Conservation (phyloP, 129 eudicot genomes). For the Saussurea involucrata region DNA sequence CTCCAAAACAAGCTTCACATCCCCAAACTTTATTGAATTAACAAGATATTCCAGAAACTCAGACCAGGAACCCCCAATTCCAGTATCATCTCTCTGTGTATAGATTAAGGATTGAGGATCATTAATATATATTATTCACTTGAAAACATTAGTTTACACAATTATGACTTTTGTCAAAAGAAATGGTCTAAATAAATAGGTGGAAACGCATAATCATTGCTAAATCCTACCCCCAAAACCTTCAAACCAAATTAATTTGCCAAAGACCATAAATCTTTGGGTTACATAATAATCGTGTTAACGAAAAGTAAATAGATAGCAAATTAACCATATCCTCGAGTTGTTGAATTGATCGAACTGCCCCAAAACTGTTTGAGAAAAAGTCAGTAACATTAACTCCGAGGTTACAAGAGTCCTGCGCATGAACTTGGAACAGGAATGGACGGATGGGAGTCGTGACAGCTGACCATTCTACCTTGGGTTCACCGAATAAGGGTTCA, state of each 20-base stretch:
- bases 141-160: neutral
- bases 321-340: conserved; percentile 63
- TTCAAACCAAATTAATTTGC: neutral
- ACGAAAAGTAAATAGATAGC: neutral
- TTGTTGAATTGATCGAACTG: conserved; percentile 43
- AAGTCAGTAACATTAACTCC: conserved; percentile 53
- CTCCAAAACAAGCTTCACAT: conserved; percentile 73
- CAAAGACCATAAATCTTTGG: neutral
- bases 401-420: conserved; percentile 32
- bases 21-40: conserved; percentile 61
- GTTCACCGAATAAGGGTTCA: conserved; percentile 51
- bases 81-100: conserved; percentile 73
- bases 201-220: neutral
- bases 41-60: conserved; percentile 73
- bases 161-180: neutral
- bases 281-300: neutral
- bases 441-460: conserved; percentile 13
- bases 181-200: neutral
- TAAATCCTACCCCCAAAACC: neutral
- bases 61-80: conserved; percentile 89
- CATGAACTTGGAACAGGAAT: conserved; percentile 44
- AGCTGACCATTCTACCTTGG: conserved; percentile 39
- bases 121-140: neutral
- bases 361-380: conserved; percentile 41
- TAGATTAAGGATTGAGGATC: neutral